Base-by-base conservation (phyloP, 1,139 yeast species). In the Kodamaea suecica region DNA sequence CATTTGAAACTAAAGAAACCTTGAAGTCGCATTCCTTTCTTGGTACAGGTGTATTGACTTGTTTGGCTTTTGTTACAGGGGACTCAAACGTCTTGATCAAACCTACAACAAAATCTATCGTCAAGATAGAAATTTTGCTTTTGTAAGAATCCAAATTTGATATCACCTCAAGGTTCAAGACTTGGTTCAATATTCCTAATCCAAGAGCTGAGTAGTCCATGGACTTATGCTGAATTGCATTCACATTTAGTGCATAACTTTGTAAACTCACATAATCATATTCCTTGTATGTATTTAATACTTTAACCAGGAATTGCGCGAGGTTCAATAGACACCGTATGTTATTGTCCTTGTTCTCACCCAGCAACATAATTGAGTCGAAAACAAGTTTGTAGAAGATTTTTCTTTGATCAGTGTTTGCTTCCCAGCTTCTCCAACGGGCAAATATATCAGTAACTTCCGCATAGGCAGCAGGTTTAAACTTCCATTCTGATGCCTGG, bases 381-480 rank as follows among this genome's bases (percentile, higher is more conserved):
- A 77, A 78, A 1, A 74, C 66, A 28, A 58, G 55, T 15, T 61
- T 61, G 46, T 81, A 76, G 38, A 81, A 68, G 34, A 66, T 72
- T 34, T 80, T 72, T 31, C 79, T 64, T 29, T 77, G 77, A 8
- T 48, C 51, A 12, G 52, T 51, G 34, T 66, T 61, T 3, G 71
- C 78, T 47, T 90, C 97, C 97, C 97, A 92, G 38, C 80, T 77
- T 65, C 97, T 76, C 97, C 97, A 90, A n/a, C 72, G 67, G 0
- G 80, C 66, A 50, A 87, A 86, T 0, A 80, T 67, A 3, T 68
- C 63, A 29, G 75, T 57, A 2, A 84, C 84, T 16, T 70, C 72
- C 8, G 65, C 64, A 40, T 70, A 66, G 0, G 88, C 85, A 46
- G 70, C 65, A 0, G 44, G 50, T 0, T 86, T 83, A 0, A 77